Percentiles rank a stretch among this genome's conserved stretches.
Conservation (phyloP, 805 yeast species). For the Ogataea trehalophila region DNA sequence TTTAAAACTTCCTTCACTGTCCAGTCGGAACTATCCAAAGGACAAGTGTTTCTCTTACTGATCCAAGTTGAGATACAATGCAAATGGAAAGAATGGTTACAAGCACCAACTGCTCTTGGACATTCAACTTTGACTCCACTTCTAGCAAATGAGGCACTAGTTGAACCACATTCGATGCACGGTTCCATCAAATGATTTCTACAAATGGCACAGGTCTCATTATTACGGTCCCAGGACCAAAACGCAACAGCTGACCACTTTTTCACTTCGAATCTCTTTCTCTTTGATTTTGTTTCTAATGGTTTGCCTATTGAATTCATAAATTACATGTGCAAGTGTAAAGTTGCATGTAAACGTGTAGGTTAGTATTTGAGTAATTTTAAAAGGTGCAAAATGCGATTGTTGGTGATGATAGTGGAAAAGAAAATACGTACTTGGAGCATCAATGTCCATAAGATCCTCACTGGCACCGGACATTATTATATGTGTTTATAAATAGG, state of each 20-base stretch:
- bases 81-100: conserved; percentile 97
- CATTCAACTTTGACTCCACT: conserved; percentile 37
- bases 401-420: too few species aligned
- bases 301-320: conserved; percentile 2
- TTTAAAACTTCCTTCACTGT: conserved; percentile 27
- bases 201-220: conserved; percentile 95
- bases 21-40: conserved; percentile 94
- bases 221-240: conserved; percentile 89
- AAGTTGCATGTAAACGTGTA: not conserved
- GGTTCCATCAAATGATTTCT: conserved; percentile 98
- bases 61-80: conserved; percentile 97
- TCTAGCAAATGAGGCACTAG: conserved; percentile 47
- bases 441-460: conserved; percentile 24
- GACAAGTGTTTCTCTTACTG: conserved; percentile 92
- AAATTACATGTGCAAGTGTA: not conserved
- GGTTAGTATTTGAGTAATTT: conserved; percentile 5
- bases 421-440: conserved; percentile 14
- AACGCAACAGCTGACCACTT: conserved; percentile 99
- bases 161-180: conserved; percentile 84
- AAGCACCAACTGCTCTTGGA: conserved; percentile 94
- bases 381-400: not conserved
- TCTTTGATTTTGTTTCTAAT: conserved; percentile 30
- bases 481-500: not conserved
- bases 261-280: conserved; percentile 84
- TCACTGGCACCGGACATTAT: conserved; percentile 11